Conservation (phyloP, 2,329 filamentous ascomycete species). For the Conoideocrella luteorostrata region DNA sequence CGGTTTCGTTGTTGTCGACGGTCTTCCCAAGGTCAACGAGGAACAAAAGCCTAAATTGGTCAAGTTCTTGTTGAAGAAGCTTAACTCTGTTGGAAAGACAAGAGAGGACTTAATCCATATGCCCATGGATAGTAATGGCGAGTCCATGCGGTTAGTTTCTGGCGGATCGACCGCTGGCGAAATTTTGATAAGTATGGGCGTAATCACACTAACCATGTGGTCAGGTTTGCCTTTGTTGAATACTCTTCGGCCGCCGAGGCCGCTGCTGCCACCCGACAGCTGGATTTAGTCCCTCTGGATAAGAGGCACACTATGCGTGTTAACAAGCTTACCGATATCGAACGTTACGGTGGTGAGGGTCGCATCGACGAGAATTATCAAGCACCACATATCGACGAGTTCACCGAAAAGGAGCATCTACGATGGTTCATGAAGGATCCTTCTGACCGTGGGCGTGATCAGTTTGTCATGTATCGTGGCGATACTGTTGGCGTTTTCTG, state of each 20-base stretch:
- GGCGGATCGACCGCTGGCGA: no score
- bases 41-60: conserved; percentile 90
- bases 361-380: conserved; percentile 87
- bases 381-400: conserved; percentile 73
- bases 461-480: conserved; percentile 89
- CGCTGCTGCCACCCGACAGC: conserved; percentile 77
- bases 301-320: conserved; percentile 94
- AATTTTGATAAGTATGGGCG: background rate
- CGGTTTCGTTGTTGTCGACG: conserved; percentile 93
- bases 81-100: conserved; percentile 78
- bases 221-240: conserved; percentile 92
- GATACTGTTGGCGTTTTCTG: conserved; percentile 93
- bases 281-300: conserved; percentile 83
- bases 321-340: conserved; percentile 98
- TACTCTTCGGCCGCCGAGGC: conserved; percentile 89
- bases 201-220: background rate
- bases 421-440: conserved; percentile 88
- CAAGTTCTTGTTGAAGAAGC: conserved; percentile 92
- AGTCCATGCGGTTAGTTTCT: conserved; percentile 76
- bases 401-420: conserved; percentile 88
- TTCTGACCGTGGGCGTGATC: conserved; percentile 74
- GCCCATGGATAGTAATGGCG: conserved; percentile 82
- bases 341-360: conserved; percentile 90
- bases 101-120: conserved; percentile 86
- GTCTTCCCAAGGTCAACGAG: conserved; percentile 80